These are phyloP conservation scores for Amanita rubescens DNA, from an alignment of 768 basidiomycete species.

Conservation along the genomic window DNA sequence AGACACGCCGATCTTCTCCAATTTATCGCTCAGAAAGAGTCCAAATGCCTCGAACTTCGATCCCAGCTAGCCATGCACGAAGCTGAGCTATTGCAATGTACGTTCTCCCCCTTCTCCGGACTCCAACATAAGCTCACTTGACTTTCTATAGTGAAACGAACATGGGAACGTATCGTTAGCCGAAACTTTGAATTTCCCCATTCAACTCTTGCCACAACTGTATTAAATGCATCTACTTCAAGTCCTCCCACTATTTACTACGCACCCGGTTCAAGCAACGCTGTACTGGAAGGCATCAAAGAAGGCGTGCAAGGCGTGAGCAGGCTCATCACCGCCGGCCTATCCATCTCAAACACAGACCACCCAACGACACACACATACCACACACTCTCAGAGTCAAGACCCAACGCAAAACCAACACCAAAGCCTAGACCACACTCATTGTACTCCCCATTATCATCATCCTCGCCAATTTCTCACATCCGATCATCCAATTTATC, in stretches of 20 bases:
- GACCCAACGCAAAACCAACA: background rate
- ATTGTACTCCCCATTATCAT: background rate
- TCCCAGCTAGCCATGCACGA: constrained; percentile 69
- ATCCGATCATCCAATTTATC: constrained; percentile 19
- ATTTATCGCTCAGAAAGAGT: constrained; percentile 83
- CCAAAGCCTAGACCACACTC: background rate
- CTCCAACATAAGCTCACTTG: background rate
- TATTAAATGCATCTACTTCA: constrained; percentile 10
- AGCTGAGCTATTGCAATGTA: constrained; percentile 59
- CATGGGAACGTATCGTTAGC: constrained; percentile 77
- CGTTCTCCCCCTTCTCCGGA: constrained; percentile 14
- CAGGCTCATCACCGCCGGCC: constrained; percentile 46
- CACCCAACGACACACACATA: background rate
- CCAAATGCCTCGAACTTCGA: constrained; percentile 74
- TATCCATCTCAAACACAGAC: constrained; percentile 11
- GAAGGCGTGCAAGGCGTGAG: constrained; percentile 57
- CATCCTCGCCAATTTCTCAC: background rate
- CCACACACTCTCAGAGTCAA: no score
- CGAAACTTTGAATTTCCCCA: constrained; percentile 40
- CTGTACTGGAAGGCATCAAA: constrained; percentile 52
- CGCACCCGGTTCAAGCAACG: constrained; percentile 26
- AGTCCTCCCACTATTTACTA: constrained; percentile 11
- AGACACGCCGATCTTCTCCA: constrained; percentile 79
- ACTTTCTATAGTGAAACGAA: constrained; percentile 53
- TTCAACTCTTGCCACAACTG: constrained; percentile 5